Evolutionary conservation across 805 yeast species (phyloP), one percentile per base, ranked within the genome.

Genomic region (Zygosaccharomyces bisporus): DNA sequence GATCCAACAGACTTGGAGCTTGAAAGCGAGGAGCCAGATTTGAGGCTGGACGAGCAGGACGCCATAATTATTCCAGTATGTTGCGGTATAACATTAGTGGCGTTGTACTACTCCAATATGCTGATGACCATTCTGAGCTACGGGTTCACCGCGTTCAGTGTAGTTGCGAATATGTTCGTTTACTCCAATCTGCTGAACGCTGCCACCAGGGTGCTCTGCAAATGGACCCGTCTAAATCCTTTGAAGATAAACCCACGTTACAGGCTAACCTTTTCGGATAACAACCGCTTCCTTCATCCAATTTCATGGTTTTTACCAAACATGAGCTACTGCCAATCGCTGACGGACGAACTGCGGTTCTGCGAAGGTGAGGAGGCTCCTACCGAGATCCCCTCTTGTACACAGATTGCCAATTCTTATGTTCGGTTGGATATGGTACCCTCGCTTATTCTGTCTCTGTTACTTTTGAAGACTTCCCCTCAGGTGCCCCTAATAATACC

Each of bases 31-130:
- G 39, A 43, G 29, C 35, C 43, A 12, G 43, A 43, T 21, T 35
- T 44, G 6, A 30, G 36, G 9, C 20, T 56, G 17, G 50, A 47
- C 38, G 64, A 56, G 16, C 59, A 53, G 39, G 66, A 58, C 36
- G 80, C 74, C 0, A 31, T 69, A 4, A 13, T 61, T 3, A 53
- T 76, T 56, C 83, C 84, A 0, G 44, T 79, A 4, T 10, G 70
- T 5, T 74, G 76, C 4, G 73, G 74, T 25, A 12, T 50, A 13
- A 41, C 50, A 4, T 35, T 53, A 27, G 24, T 51, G 25, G 33
- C 50, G 4, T 39, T 53, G n/a, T 53, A 53, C 44, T 6, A 41
- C 50, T 14, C 55, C 53, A 65, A 18, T 8, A 21, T 33, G 24
- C 47, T 78, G 8, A 55, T 63, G 39, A 49, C 52, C 30, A 54